Evolutionary conservation across 2,329 filamentous ascomycete genomes (phyloP).

Genomic region (Fusarium citri): DNA sequence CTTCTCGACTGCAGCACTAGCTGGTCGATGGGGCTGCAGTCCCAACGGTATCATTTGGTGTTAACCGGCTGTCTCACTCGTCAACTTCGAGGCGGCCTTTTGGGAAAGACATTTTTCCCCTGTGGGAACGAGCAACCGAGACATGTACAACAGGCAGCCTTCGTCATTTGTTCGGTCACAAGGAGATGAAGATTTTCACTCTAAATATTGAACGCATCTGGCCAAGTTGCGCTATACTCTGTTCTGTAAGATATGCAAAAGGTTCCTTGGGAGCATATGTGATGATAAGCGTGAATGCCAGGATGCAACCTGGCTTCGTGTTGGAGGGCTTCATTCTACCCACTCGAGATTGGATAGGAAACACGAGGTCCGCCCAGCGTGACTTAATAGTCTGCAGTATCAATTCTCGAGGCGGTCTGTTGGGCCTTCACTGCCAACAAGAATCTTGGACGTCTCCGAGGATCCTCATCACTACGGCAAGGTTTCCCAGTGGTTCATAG

Average conservation of each 20-base stretch:
- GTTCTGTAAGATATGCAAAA: slow-evolving; percentile 4
- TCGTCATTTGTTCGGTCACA: slow-evolving; percentile 12
- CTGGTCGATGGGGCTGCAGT: neutral
- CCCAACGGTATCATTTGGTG: neutral
- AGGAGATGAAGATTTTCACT: slow-evolving; percentile 7
- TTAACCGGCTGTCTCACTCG: slow-evolving; percentile 7
- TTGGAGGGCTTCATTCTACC: slow-evolving; percentile 32
- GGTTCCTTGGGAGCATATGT: slow-evolving; percentile 4
- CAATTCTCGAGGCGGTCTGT: slow-evolving; percentile 22
- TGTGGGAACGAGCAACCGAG: slow-evolving; percentile 2
- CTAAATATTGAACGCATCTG: neutral
- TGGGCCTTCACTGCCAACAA: slow-evolving; percentile 1
- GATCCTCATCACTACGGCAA: slow-evolving; percentile 7
- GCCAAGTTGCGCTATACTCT: slow-evolving; percentile 6
- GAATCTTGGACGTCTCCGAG: neutral
- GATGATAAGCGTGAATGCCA: slow-evolving; percentile 6
- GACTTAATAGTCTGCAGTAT: neutral
- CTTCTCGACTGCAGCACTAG: neutral
- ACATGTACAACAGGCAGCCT: neutral
- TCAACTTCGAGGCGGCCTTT: neutral
- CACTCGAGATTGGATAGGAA: slow-evolving; percentile 29
- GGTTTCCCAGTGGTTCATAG: slow-evolving; percentile 1
- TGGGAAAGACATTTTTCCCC: neutral
- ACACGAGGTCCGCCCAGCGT: slow-evolving; percentile 1
- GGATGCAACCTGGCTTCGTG: slow-evolving; percentile 3